Base-by-base conservation (phyloP, 306 rosid species). In the Inga leiocalycina region DNA sequence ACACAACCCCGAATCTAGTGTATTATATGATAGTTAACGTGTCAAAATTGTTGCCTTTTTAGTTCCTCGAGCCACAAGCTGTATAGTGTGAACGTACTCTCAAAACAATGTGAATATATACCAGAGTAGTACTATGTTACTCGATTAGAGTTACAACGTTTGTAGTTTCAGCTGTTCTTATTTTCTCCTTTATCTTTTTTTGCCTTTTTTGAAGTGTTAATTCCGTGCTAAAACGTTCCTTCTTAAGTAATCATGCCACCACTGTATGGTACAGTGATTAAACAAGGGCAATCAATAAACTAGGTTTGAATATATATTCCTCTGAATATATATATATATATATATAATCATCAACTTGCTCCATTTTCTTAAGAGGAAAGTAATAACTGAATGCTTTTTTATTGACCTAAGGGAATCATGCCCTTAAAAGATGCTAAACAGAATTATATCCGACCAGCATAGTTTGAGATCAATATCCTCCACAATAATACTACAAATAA, bases 41-140 rank as follows among this genome's bases (percentile, higher is more conserved):
- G 56, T 73, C 15, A 41, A 82, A 56, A 74, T 51, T 56, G 62
- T 56, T 57, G 8, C 70, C 69, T 70, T 77, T 81, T 76, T 52
- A 76, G 90, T 85, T 82, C 71, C 71, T 78, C 73, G 83, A 54
- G 83, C 85, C 78, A 82, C 71, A 75, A 51, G 39, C n/a, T 49
- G 74, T 1, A 8, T 4, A 1, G 85, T 85, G 51, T 85, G 84
- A 85, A 80, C 82, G 30, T 27, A 19, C 71, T 62, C 68, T 75
- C 34, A 70, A 27, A 62, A 69, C 83, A 68, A 64, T 43, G 82
- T 54, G 68, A 24, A 62, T 27, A 56, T 56, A 4, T 4, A 84
- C 71, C 81, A 57, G 68, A 69, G 65, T 68, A 34, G 74, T 74
- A 46, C 51, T 68, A 20, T 20, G 13, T 75, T 84, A 67, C 71